Evolutionary conservation across 2,329 filamentous ascomycete species (phyloP), one percentile per base, ranked within the genome.

Genomic region (Sporothrix variecibatus): DNA sequence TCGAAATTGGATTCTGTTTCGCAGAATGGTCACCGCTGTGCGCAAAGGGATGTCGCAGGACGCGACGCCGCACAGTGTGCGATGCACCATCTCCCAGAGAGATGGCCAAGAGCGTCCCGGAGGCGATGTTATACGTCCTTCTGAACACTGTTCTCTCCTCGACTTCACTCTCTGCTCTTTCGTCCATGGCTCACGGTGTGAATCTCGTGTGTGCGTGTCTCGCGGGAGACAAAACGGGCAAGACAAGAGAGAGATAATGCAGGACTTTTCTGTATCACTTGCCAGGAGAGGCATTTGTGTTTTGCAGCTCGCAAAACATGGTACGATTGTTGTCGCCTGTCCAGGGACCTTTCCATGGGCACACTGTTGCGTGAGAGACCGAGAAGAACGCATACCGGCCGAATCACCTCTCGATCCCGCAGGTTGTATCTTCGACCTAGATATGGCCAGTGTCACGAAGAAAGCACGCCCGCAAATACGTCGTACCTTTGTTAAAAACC

Each of bases 51-150:
- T 15, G 74, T 74, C 58, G 64, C 72, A 72, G 51, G 62, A 74
- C 53, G 74, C 74, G 74, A 75, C 46, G 72, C 46, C 20, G 65
- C 70, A 74, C 74, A 74, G 28, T 17, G n/a, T 62, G 38, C 23
- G 26, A 68, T 60, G 46, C 26, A 17, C 26, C 15, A 8, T 6
- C 43, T 43, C 11, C 15, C 49, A 20, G 17, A 65, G 28, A 9
- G 8, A 65, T 3, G 11, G 4, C 31, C 9, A 28, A 46, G 11
- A 4, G 38, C 12, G 34, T 26, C 3, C 23, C 20, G 62, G 62
- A 28, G 38, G n/a, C 62, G 34, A 46, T 7, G 62, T 46, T 28
- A 38, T 67, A 46, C 34, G 34, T 34, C 34, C 34, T 34, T 34
- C 34, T 34, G 34, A 34, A 8, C 34, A 34, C 62, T 3, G 11